Conservation (phyloP, 768 basidiomycete genomes). For the Serendipita sp. region DNA sequence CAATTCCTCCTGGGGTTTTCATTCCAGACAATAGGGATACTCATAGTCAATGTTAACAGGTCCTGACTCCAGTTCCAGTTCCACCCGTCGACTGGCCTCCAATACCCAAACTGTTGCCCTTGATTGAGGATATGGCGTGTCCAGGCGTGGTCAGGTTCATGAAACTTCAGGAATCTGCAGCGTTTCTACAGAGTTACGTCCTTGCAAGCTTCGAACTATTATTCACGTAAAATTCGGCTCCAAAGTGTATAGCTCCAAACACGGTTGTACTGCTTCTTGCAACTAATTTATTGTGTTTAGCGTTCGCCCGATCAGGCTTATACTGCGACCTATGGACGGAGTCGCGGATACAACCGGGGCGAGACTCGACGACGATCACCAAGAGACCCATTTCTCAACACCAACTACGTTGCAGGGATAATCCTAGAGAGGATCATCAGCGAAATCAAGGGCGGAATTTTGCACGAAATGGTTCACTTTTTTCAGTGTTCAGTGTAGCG, state of each 20-base stretch:
- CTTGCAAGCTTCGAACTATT: conserved; percentile 25
- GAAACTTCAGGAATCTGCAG: conserved; percentile 27
- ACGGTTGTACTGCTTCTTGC: conserved; percentile 4
- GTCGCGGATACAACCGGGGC: conserved; percentile 54
- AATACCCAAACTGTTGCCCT: conserved; percentile 39
- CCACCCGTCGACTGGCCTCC: conserved; percentile 28
- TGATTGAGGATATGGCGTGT: conserved; percentile 43
- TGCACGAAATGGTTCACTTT: conserved; percentile 68
- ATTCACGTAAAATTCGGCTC: conserved; percentile 32
- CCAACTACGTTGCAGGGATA: conserved; percentile 37
- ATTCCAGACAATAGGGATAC: not conserved
- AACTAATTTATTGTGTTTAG: conserved; percentile 7
- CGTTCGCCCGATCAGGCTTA: conserved; percentile 14
- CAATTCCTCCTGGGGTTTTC: not conserved
- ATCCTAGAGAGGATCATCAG: conserved; percentile 28
- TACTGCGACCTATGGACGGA: conserved; percentile 34
- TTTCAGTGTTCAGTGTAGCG: conserved; percentile 51
- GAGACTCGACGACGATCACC: conserved; percentile 28
- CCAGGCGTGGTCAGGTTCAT: conserved; percentile 44
- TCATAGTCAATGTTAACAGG: conserved; percentile 5
- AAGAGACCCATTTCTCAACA: conserved; percentile 64
- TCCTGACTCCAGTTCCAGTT: conserved; percentile 12
- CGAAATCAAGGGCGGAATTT: conserved; percentile 56
- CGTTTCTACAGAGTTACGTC: conserved; percentile 25
- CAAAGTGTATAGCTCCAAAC: conserved; percentile 25